These are phyloP conservation scores for Rickenella mellea DNA, from an alignment of 768 basidiomycete genomes.

Conservation along the genomic window DNA sequence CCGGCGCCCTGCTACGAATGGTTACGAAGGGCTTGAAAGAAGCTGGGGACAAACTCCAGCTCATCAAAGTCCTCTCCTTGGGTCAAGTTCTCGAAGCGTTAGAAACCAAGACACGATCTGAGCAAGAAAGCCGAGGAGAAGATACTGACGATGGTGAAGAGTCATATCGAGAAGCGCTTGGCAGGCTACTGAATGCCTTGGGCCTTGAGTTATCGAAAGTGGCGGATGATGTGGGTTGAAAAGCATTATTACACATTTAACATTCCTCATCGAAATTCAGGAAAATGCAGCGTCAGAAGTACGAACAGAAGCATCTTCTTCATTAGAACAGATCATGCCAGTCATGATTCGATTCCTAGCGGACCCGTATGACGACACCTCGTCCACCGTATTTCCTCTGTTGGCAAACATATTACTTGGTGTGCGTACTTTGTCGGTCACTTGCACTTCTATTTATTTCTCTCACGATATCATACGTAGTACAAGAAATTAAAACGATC, in stretches of 20 bases:
- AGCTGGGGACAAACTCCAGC: constrained; percentile 77
- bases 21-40: constrained; percentile 93
- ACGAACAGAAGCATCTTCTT: constrained; percentile 49
- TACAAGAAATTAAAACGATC: constrained; percentile 54
- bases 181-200: constrained; percentile 69
- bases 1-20: constrained; percentile 70
- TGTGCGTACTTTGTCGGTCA: constrained; percentile 37
- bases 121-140: constrained; percentile 56
- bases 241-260: background rate
- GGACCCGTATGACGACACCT: constrained; percentile 85
- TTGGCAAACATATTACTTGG: constrained; percentile 63
- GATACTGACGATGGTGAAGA: constrained; percentile 83
- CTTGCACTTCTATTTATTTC: constrained; percentile 1
- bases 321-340: constrained; percentile 64
- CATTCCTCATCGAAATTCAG: constrained; percentile 27
- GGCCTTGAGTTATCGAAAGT: constrained; percentile 81
- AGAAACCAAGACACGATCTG: constrained; percentile 62
- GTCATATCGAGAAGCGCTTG: constrained; percentile 82
- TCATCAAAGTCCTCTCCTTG: constrained; percentile 83
- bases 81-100: constrained; percentile 74
- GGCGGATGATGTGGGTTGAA: constrained; percentile 50
- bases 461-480: constrained; percentile 29
- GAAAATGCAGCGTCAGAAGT: constrained; percentile 52
- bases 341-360: constrained; percentile 82
- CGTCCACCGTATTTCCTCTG: constrained; percentile 75